A percentile compares a stretch with the other conserved stretches of the same genome.
Evolutionary conservation across 1,284 basidiomycete genomes (phyloP).

Genomic region (Rhodofomes roseus): DNA sequence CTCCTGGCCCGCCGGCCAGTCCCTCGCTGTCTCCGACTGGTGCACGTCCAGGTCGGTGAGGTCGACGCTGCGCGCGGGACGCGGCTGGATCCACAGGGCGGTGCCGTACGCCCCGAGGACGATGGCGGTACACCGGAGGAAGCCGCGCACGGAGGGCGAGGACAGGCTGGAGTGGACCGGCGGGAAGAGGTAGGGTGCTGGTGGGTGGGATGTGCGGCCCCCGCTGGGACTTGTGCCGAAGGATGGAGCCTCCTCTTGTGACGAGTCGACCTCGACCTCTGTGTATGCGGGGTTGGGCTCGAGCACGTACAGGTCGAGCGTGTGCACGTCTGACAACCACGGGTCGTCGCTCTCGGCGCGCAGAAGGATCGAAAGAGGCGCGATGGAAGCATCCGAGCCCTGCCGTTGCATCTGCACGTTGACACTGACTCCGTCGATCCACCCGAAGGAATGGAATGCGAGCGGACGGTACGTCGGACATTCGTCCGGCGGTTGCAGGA

Average conservation of each 20-base stretch:
- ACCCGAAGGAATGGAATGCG: constrained; percentile 51
- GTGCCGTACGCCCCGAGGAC: constrained; percentile 49
- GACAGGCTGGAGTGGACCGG: constrained; percentile 31
- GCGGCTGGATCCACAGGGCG: constrained; percentile 57
- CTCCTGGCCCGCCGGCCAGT: constrained; percentile 10
- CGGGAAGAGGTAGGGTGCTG: constrained; percentile 39
- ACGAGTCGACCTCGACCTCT: background rate
- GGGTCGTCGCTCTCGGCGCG: constrained; percentile 55
- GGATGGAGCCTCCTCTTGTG: background rate
- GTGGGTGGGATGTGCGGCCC: background rate
- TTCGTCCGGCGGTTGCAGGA: constrained; percentile 21
- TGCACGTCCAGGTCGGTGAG: constrained; percentile 27
- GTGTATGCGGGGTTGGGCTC: constrained; percentile 30
- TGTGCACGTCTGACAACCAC: constrained; percentile 48
- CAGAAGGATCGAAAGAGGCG: constrained; percentile 45
- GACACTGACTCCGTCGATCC: constrained; percentile 52
- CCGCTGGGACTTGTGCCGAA: background rate
- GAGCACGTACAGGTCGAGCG: constrained; percentile 44
- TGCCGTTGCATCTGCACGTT: constrained; percentile 2
- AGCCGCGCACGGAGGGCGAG: constrained; percentile 40
- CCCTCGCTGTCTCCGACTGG: constrained; percentile 12
- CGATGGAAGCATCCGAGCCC: background rate
- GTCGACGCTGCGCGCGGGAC: constrained; percentile 20
- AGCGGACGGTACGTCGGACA: constrained; percentile 31
- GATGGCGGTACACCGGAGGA: constrained; percentile 48